A percentile compares a stretch with the other conserved stretches of the same genome.
phyloP scores from a whole-genome alignment of 2,329 filamentous ascomycete species.

The Periconia sp. region DNA sequence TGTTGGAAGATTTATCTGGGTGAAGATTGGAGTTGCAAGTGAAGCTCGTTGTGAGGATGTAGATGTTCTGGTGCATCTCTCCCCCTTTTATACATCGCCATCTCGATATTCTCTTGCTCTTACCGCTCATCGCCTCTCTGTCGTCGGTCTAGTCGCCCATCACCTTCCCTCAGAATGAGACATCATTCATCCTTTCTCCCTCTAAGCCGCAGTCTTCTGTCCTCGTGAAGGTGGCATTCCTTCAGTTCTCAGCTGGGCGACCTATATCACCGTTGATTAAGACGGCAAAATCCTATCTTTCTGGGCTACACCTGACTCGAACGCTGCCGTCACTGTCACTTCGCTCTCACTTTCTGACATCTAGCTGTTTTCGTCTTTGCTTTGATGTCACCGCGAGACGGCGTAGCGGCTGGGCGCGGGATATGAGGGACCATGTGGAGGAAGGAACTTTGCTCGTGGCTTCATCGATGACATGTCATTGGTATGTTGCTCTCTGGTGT shows the following conservation, averaged over 20 bases:
- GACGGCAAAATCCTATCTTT: background rate
- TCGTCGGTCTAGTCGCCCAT: background rate
- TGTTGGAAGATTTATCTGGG: background rate
- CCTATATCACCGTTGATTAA: background rate
- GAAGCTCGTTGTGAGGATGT: background rate
- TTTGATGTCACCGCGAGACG: no score
- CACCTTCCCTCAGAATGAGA: background rate
- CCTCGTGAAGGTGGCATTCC: background rate
- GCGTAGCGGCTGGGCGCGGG: background rate
- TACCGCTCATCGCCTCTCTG: background rate
- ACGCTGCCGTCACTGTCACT: background rate
- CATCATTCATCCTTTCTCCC: background rate
- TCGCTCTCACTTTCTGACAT: no score
- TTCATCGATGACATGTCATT: no score
- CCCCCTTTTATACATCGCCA: background rate
- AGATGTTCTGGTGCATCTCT: background rate
- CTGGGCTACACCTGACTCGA: background rate
- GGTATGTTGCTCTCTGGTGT: no score
- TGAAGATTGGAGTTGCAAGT: background rate
- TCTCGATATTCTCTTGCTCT: background rate
- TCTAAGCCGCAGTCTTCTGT: background rate
- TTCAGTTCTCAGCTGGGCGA: background rate
- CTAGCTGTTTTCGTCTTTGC: no score
- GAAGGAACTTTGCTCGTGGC: background rate
- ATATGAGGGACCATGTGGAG: background rate